Base-by-base conservation (phyloP, 192 early-diverging fungal species). In the Coemansia reversa region DNA sequence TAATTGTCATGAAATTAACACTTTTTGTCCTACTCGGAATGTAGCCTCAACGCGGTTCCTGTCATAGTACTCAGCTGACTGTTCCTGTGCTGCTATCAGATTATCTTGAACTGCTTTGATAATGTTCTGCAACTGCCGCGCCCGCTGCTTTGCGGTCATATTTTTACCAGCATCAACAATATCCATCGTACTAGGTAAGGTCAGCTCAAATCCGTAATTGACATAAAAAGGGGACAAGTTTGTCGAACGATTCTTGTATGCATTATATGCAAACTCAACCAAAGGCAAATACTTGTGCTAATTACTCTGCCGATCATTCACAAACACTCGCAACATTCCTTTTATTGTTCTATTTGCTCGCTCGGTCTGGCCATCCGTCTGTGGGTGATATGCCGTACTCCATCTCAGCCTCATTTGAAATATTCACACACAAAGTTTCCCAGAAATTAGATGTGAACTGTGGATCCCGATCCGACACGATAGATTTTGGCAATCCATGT, bases 221-320 rank as follows among this genome's bases (percentile, higher is more conserved):
- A 27, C 27, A 2, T 27, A 27, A 27, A 27, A 27, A 27, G 27
- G 27, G 27, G 27, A 27, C 62, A 50, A 39, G 8, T 45, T 28
- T 8, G 52, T 67, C 0, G 58, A 27, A 35, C 25, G 7, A 27
- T 68, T 68, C 6, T 57, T 58, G 52, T 45, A 27, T 4, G 51
- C 5, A 55, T 87, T 89, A 70, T 85, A 87, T 0, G 76, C 68
- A 45, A 85, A 82, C 47, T 85, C 83, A 5, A 69, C 83, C 0
- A 72, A 8, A 0, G 70, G 74, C 5, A 89, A 59, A 25, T 77
- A 59, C 0, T 39, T 30, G 2, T 48, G 22, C 85, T 85, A 87
- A 66, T 87, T 48, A 22, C 28, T 25, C 58, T 84, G 83, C 4
- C 65, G 52, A 18, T 74, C 69, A 52, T 70, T 64, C 5, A 71